Evolutionary conservation across 768 basidiomycete genomes (phyloP).

Genomic region (Leccinum olivaceopallidum): DNA sequence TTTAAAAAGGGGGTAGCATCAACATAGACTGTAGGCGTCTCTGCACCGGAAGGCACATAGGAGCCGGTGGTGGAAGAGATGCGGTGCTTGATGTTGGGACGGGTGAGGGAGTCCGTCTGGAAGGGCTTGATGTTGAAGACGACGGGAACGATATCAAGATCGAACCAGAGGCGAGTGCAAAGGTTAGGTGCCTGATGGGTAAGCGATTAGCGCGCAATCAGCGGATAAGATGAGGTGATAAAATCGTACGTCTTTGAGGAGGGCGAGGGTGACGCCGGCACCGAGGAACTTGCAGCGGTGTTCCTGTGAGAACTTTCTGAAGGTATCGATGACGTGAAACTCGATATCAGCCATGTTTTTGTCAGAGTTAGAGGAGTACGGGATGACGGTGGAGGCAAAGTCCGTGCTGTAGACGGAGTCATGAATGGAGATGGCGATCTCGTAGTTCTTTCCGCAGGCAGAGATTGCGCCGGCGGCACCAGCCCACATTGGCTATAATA

Average conservation of each 20-base stretch:
- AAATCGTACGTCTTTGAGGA: slow-evolving; percentile 63
- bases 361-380: slow-evolving; percentile 50
- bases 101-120: slow-evolving; percentile 77
- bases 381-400: slow-evolving; percentile 58
- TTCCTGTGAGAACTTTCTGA: slow-evolving; percentile 71
- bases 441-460: slow-evolving; percentile 60
- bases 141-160: slow-evolving; percentile 80
- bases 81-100: slow-evolving; percentile 80
- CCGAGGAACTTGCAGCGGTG: slow-evolving; percentile 88
- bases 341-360: slow-evolving; percentile 64
- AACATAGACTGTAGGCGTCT: slow-evolving; percentile 72
- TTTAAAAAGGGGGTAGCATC: slow-evolving; percentile 54
- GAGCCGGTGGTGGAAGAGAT: slow-evolving; percentile 80
- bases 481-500: slow-evolving; percentile 81
- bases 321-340: slow-evolving; percentile 57
- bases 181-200: slow-evolving; percentile 64
- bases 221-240: slow-evolving; percentile 10
- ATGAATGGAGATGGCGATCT: slow-evolving; percentile 78
- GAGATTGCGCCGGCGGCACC: slow-evolving; percentile 67
- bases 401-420: slow-evolving; percentile 87
- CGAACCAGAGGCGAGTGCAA: slow-evolving; percentile 84
- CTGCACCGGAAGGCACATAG: slow-evolving; percentile 72
- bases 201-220: slow-evolving; percentile 23
- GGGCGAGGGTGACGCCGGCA: slow-evolving; percentile 69
- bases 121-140: slow-evolving; percentile 85